Base-by-base conservation (phyloP, 352 stramenopile species). In the Phytopythium oedochilum region DNA sequence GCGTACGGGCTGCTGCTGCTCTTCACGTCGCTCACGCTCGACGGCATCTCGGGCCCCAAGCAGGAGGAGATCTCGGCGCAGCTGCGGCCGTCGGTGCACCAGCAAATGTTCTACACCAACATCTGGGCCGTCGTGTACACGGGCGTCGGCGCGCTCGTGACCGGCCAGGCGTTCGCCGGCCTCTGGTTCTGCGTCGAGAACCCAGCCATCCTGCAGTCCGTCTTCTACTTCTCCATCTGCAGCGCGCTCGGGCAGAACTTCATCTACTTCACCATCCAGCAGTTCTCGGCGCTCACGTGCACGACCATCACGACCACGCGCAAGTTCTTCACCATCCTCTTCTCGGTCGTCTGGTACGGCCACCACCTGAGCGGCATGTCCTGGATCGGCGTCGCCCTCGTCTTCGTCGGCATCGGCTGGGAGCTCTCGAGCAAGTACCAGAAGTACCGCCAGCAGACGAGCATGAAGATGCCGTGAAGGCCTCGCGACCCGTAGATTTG, bases 241-340 rank as follows among this genome's bases (percentile, higher is more conserved):
- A 98, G 86, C 55, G 96, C 97, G 29, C 70, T 98, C 46, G 97
- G 97, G 23, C 97, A 99, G 76, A 98, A 97, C 73, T 99, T 99
- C 74, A 99, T 99, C 83, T 99, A 99, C 88, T 99, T 97, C 64
- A 99, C 96, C 32, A 97, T 99, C 64, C 87, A 97, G 57, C 84
- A 97, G 67, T 99, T 99, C 75, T 97, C 97, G 70, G 94, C 97
- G 39, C 86, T 99, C 36, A 97, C 98, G 53, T 97, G 95, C 70
- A 99, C 96, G 34, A 99, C 97, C 34, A 98, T 99, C 61, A 99
- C 97, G 31, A 99, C 97, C 1, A 99, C 97, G 55, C 86, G 97
- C 70, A 99, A 99, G 79, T 99, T 99, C 72, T 99, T 99, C 67
- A 99, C 94, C 11, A 98, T 99, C 40, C 73, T 99, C 25, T 92